Base-by-base conservation (phyloP, 805 yeast species). In the Candida germanica region DNA sequence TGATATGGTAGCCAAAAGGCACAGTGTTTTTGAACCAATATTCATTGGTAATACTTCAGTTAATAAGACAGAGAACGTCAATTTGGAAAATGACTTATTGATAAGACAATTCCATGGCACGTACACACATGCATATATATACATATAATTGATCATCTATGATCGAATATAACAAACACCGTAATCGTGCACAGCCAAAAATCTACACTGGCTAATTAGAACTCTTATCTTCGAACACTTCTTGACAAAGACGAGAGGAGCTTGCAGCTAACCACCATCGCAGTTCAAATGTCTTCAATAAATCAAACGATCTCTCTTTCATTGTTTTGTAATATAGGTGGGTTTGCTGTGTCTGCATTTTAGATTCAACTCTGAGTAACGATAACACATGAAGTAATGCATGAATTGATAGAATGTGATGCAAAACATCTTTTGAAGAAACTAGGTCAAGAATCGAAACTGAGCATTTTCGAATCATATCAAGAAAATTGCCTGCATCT, bases 211-310 rank as follows among this genome's bases (percentile, higher is more conserved):
- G n/a, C n/a, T n/a, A n/a, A n/a, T n/a, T n/a, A n/a, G n/a, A n/a
- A n/a, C n/a, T n/a, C n/a, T n/a, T n/a, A n/a, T 24, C 35, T 13
- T 19, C 29, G 13, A 24, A 31, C 7, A 31, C 35, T 15, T 22
- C 28, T 10, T 35, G 37, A 26, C 42, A 40, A 12, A 43, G 36
- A 6, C 25, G 31, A 14, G 33, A 28, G 4, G 58, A 46, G 3
- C 60, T 55, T 6, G 56, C 58, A 26, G 59, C 51, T 27, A 51
- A 49, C 46, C 58, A 58, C 63, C 63, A 58, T 29, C 45, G 47
- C 11, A 30, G 22, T 12, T 46, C 40, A 30, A 49, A 46, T n/a
- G 16, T 19, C 20, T 51, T 42, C 30, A 53, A 29, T 21, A 38
- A 34, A 4, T 36, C 31, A 5, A 14, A 33, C 4, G 29, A 18